Evolutionary conservation across 257 asterid species (phyloP).

Genomic region (Solanum clarkiae): DNA sequence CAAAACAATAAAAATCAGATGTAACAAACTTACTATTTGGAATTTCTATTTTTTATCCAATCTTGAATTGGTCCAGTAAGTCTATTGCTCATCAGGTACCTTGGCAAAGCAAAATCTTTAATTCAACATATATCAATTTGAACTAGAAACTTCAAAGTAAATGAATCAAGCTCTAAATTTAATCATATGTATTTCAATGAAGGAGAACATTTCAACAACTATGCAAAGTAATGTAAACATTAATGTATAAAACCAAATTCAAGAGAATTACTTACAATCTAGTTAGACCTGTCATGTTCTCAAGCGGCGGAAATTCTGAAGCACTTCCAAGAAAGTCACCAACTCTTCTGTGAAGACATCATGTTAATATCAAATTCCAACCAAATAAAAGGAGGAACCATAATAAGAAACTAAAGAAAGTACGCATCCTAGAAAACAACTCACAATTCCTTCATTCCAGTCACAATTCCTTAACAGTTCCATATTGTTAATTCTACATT

Average conservation of each 20-base stretch:
- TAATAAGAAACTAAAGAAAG: background rate
- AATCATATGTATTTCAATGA: background rate
- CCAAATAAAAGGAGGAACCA: background rate
- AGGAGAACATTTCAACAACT: background rate
- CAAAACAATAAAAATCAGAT: background rate
- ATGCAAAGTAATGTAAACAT: background rate
- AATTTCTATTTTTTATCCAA: conserved; percentile 14
- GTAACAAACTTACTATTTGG: conserved; percentile 16
- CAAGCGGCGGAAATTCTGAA: background rate
- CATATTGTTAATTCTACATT: too few species aligned
- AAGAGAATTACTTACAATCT: background rate
- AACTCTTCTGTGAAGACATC: background rate
- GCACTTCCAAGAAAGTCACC: background rate
- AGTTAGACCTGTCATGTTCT: background rate
- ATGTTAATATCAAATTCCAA: background rate
- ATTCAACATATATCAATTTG: background rate
- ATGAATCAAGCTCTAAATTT: background rate
- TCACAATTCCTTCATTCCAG: background rate
- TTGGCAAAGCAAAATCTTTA: conserved; percentile 1
- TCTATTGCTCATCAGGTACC: conserved; percentile 41
- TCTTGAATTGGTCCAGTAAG: conserved; percentile 32
- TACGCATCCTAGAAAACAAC: background rate
- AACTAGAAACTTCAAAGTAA: background rate
- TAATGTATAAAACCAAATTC: background rate
- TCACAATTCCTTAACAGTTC: too few species aligned